A percentile compares a stretch with the other conserved stretches of the same genome.
Evolutionary conservation across 495 filamentous ascomycete genomes (phyloP).

Genomic region (Tuber microsphaerosporum): DNA sequence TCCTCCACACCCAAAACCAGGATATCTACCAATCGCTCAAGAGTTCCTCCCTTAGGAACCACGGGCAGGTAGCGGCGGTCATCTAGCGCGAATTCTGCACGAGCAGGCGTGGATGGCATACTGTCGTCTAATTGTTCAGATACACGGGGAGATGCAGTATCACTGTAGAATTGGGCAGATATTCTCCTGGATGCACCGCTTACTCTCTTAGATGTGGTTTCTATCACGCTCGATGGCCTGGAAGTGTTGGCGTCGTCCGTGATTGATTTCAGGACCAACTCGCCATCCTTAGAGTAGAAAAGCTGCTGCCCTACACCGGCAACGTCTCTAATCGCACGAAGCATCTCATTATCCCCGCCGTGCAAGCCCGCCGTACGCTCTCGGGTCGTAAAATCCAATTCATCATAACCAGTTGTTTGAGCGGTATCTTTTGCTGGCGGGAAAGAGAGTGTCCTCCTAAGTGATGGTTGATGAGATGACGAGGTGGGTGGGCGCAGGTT

Average conservation of each 20-base stretch:
- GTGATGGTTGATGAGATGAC: slow-evolving; percentile 20
- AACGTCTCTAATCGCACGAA: slow-evolving; percentile 41
- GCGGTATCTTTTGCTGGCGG: slow-evolving; percentile 39
- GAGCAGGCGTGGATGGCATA: slow-evolving; percentile 28
- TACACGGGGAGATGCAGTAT: slow-evolving; percentile 31
- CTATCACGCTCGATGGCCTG: slow-evolving; percentile 40
- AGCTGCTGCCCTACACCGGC: slow-evolving; percentile 41
- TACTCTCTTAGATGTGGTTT: slow-evolving; percentile 40
- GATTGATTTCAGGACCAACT: slow-evolving; percentile 41
- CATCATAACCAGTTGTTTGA: slow-evolving; percentile 42
- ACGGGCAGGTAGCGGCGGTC: slow-evolving; percentile 26
- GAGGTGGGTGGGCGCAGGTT: slow-evolving; percentile 37
- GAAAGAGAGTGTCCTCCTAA: slow-evolving; percentile 41
- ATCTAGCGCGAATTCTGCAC: slow-evolving; percentile 31
- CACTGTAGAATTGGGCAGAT: slow-evolving; percentile 35
- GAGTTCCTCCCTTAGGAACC: slow-evolving; percentile 42
- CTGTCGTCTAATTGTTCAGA: slow-evolving; percentile 31
- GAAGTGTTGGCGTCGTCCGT: slow-evolving; percentile 38
- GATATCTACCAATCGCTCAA: slow-evolving; percentile 43
- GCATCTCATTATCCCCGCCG: slow-evolving; percentile 41
- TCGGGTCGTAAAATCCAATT: slow-evolving; percentile 41
- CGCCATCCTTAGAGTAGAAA: slow-evolving; percentile 42
- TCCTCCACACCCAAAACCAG: slow-evolving; percentile 42
- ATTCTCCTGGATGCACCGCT: slow-evolving; percentile 38
- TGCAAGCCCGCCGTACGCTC: slow-evolving; percentile 41